Conservation (phyloP, 2,329 filamentous ascomycete genomes). For the Fusarium austroafricanum region DNA sequence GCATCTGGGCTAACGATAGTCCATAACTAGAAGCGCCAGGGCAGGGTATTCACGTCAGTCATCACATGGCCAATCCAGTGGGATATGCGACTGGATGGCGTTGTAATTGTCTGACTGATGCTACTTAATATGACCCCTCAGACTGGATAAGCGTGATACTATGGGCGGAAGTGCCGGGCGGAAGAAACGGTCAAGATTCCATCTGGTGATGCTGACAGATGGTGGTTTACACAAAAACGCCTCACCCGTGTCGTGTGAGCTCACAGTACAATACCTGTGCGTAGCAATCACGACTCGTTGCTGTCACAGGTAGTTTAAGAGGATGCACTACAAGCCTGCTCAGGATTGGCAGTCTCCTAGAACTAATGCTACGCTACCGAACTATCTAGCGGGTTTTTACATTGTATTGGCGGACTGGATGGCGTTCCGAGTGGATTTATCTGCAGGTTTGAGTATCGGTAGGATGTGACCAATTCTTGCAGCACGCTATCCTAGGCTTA, state of each 20-base stretch:
- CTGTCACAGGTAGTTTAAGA: constrained; percentile 30
- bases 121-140: constrained; percentile 16
- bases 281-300: constrained; percentile 2
- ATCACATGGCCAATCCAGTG: constrained; percentile 39
- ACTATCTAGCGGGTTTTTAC: constrained; percentile 34
- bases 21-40: constrained; percentile 14
- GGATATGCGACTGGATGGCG: constrained; percentile 32
- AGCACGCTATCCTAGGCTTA: constrained; percentile 32
- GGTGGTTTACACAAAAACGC: constrained; percentile 24
- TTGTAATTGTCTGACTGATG: constrained; percentile 38
- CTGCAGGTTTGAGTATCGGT: constrained; percentile 36
- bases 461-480: constrained; percentile 33
- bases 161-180: constrained; percentile 23
- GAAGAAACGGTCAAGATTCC: constrained; percentile 22
- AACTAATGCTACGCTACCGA: constrained; percentile 37
- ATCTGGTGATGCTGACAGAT: constrained; percentile 33
- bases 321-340: constrained; percentile 31
- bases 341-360: constrained; percentile 16
- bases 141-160: constrained; percentile 16
- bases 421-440: constrained; percentile 29
- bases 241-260: not conserved
- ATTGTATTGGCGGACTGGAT: constrained; percentile 31
- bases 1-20: constrained; percentile 43
- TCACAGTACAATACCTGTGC: not conserved
- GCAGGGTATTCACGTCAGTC: constrained; percentile 14